These are phyloP conservation scores for Sporormia fimetaria DNA, from an alignment of 495 filamentous ascomycete genomes.

Conservation along the genomic window DNA sequence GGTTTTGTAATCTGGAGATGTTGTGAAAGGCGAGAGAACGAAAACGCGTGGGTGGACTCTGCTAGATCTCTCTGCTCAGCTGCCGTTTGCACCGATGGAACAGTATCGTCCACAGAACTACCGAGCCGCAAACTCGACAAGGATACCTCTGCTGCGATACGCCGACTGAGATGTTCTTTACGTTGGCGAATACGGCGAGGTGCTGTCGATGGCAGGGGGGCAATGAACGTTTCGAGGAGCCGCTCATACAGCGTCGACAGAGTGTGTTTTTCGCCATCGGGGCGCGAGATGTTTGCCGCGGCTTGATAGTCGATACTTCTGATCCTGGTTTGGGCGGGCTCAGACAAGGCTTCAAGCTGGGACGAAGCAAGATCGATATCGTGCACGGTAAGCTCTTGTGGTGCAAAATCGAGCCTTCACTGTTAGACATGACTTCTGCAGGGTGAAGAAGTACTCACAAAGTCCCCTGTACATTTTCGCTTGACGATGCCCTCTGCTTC, in stretches of 20 bases:
- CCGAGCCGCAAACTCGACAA: constrained; percentile 16
- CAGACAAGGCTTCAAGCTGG: no score
- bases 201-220: constrained; percentile 15
- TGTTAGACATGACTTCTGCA: no score
- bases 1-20: constrained; percentile 17
- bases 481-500: no score
- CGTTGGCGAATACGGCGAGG: constrained; percentile 9
- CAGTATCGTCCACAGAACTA: no score
- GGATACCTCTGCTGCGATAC: constrained; percentile 22
- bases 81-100: not conserved
- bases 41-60: not conserved
- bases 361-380: no score
- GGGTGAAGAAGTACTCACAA: no score
- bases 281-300: not conserved
- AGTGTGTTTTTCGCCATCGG: not conserved
- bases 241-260: constrained; percentile 17
- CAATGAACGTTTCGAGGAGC: constrained; percentile 20
- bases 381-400: not conserved
- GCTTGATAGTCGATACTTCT: constrained; percentile 4
- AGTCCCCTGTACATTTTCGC: no score
- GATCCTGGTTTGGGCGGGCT: no score
- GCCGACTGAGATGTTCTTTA: constrained; percentile 17
- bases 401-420: constrained; percentile 6
- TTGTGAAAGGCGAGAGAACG: constrained; percentile 10
- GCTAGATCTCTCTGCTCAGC: not conserved